Base-by-base conservation (phyloP, 169 alveolate species). In the Cryptosporidium sp. region DNA sequence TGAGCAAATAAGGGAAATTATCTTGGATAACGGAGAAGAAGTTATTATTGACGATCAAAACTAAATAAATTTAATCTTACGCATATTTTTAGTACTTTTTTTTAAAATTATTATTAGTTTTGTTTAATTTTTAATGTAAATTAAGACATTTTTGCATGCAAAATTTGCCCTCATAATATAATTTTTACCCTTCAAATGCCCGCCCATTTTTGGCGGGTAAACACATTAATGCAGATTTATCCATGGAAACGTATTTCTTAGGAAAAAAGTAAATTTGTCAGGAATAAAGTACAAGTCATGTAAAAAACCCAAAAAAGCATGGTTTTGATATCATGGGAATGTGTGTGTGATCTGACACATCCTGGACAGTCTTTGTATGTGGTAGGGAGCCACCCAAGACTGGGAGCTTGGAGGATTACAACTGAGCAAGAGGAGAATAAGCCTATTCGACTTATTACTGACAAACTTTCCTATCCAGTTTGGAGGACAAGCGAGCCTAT, bases 361-460 rank as follows among this genome's bases (percentile, higher is more conserved):
- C 94, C 93, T 1, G 94, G 94, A 33, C 93, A 92, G 52, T 51
- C 91, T n/a, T 26, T 92, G 73, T 62, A 70, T 61, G 60, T 92
- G 8, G 86, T 92, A 48, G 94, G 94, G 9, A 70, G 52, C 35
- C 91, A 91, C 60, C 80, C 75, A 35, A 75, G 85, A 51, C 53
- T 92, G 18, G 94, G 94, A 31, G n/a, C 10, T 16, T 92, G 94
- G 94, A 21, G 45, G 8, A 71, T 93, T 1, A 65, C 52, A 21
- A 61, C 37, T 10, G 92, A 80, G 56, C 14, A 62, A 12, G 60
- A 53, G 29, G 68, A 48, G 23, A 73, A 73, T 52, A 73, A 42
- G 31, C 67, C 94, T 35, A 70, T 91, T 29, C 37, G 67, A 29
- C 73, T 92, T 33, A 51, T 89, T n/a, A 92, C 94, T 23, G 92